Evolutionary conservation across 2,329 filamentous ascomycete species (phyloP), one percentile per base, ranked within the genome.

Genomic region (Pseudopithomyces chartarum): DNA sequence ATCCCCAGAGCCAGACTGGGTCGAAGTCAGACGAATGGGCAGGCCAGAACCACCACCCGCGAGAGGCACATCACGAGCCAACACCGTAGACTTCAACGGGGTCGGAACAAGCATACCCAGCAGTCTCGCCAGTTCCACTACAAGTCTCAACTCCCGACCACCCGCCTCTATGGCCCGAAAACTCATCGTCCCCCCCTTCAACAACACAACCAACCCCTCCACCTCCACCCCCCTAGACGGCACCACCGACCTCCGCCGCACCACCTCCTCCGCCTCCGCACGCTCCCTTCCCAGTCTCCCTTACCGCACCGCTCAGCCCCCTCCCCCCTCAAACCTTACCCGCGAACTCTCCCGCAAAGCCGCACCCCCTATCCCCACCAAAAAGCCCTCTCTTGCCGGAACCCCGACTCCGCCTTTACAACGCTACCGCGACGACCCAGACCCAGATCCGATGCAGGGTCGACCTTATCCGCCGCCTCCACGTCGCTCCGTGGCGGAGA

Each of bases 1-100:
- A 0, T 87, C 85, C 1, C 83, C 88, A 32, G 91, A 96, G 73
- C 85, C 89, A 10, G 93, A 97, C 68, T 98, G 95, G 95, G 86
- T 96, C 34, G 76, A 80, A 56, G 75, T 82, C 4, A 66, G 64
- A 54, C 63, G 63, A 6, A 60, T 71, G 48, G 57, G 56, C 10
- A 52, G 46, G 23, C 70, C 73, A 12, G 67, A 72, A 43, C 71
- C 70, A 22, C 73, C 73, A 17, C 71, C 71, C 33, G 55, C 73
- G 20, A 58, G 73, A 44, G 69, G 71, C 32, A 67, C 71, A 22
- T 61, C 66, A 44, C 57, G 70, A 53, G 61, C 70, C 29, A 66
- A 66, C 17, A 69, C 71, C 3, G 42, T 69, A 22, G 70, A 75
- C 54, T 73, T 73, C 58, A 69, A 70, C 54, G 58, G 56, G 19